Percentiles rank a stretch among this genome's conserved stretches.
These are phyloP conservation scores for Schwanniomyces sp. DNA, from an alignment of 805 yeast species.

Conservation along the genomic window DNA sequence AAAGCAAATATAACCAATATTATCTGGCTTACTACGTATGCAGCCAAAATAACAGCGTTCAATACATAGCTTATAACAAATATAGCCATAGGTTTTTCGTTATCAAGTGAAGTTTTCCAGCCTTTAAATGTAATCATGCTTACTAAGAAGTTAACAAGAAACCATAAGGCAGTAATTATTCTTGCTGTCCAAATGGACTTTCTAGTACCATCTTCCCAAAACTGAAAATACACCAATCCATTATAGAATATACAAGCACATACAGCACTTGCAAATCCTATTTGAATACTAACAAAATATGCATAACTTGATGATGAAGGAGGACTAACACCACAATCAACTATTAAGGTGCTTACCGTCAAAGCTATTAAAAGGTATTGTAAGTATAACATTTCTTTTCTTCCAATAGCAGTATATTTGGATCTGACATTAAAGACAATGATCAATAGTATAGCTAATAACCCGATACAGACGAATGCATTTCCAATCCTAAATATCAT, in stretches of 20 bases:
- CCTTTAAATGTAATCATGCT: conserved; percentile 69
- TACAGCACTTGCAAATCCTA: conserved; percentile 69
- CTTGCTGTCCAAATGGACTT: conserved; percentile 60
- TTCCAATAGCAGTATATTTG: conserved; percentile 93
- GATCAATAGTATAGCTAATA: conserved; percentile 61
- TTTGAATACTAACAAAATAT: conserved; percentile 80
- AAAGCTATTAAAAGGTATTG: conserved; percentile 60
- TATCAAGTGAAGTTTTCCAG: conserved; percentile 53
- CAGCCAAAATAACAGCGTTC: conserved; percentile 63
- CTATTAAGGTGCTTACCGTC: conserved; percentile 66
- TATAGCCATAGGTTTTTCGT: conserved; percentile 60
- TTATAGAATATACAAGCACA: conserved; percentile 69
- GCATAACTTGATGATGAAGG: conserved; percentile 76
- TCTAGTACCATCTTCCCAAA: conserved; percentile 92
- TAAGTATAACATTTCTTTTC: conserved; percentile 79
- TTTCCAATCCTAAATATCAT: conserved; percentile 86
- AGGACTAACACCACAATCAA: conserved; percentile 91
- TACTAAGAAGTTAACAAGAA: conserved; percentile 64
- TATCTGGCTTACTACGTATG: conserved; percentile 68
- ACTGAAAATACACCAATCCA: conserved; percentile 81
- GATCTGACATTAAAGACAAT: conserved; percentile 75
- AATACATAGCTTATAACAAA: conserved; percentile 70
- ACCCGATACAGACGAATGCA: conserved; percentile 80
- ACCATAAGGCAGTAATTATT: conserved; percentile 53
- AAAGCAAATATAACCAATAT: conserved; percentile 66